These are phyloP conservation scores for Cryoendolithus antarcticus DNA, from an alignment of 2,329 filamentous ascomycete genomes.

Conservation along the genomic window DNA sequence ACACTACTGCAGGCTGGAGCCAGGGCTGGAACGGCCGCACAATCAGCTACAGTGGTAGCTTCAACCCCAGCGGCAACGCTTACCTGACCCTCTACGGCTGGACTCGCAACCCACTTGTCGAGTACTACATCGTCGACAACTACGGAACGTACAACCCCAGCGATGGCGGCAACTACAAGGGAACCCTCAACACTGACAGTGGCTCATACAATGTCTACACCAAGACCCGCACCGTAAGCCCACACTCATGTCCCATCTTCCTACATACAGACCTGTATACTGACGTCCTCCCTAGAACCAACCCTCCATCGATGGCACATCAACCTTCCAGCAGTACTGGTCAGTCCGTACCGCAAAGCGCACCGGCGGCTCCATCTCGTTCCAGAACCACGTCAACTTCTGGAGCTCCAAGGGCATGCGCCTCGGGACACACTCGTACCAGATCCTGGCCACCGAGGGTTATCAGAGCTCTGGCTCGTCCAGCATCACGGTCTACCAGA, in stretches of 20 bases:
- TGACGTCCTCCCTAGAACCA: conserved; percentile 22
- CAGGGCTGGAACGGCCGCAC: background rate
- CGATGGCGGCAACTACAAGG: conserved; percentile 31
- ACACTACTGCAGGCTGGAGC: too few relatives aligned
- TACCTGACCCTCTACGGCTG: conserved; percentile 48
- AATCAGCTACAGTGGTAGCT: conserved; percentile 12
- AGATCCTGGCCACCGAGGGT: conserved; percentile 33
- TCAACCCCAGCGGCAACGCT: conserved; percentile 23
- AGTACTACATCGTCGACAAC: conserved; percentile 47
- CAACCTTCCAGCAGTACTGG: conserved; percentile 33
- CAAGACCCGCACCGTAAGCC: conserved; percentile 23
- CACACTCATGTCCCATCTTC: too few relatives aligned
- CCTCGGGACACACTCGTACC: conserved; percentile 25
- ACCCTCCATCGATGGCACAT: conserved; percentile 29
- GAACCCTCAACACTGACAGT: conserved; percentile 40
- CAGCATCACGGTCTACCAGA: conserved; percentile 23
- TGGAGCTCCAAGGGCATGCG: conserved; percentile 16
- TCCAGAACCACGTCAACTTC: conserved; percentile 16
- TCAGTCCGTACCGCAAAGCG: conserved; percentile 27
- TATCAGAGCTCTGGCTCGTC: conserved; percentile 29
- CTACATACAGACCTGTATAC: too few relatives aligned
- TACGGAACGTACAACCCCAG: conserved; percentile 36
- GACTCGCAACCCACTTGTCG: conserved; percentile 39
- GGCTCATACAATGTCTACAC: conserved; percentile 41
- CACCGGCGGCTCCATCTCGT: conserved; percentile 15